Evolutionary conservation across 192 early-diverging fungal genomes (phyloP).

Genomic region (Coemansia sp.): DNA sequence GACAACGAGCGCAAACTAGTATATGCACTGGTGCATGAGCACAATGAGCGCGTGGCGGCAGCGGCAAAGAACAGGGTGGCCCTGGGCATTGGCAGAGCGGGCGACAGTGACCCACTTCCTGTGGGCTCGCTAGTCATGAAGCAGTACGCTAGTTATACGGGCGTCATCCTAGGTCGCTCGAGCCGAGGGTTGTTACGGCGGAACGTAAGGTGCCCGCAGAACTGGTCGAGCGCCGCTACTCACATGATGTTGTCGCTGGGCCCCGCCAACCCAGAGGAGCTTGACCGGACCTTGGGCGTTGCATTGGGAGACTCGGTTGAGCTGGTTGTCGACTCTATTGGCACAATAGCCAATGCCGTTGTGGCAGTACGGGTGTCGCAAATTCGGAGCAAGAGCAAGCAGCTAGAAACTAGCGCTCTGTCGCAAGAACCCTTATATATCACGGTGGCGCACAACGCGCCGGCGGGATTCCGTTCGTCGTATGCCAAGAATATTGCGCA

Average conservation of each 20-base stretch:
- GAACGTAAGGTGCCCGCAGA: constrained; percentile 29
- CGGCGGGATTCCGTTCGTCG: constrained; percentile 10
- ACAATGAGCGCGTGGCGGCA: constrained; percentile 31
- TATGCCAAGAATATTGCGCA: constrained; percentile 15
- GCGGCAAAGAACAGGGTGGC: not conserved
- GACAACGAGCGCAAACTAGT: constrained; percentile 38
- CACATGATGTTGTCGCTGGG: constrained; percentile 31
- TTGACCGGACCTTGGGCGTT: constrained; percentile 19
- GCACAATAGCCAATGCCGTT: constrained; percentile 15
- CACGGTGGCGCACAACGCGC: constrained; percentile 41
- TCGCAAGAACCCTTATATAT: constrained; percentile 18
- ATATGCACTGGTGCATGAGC: constrained; percentile 27
- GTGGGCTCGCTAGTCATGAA: constrained; percentile 26
- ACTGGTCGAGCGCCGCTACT: constrained; percentile 24
- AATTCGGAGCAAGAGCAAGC: not conserved
- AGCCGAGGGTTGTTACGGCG: constrained; percentile 16
- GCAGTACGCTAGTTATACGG: constrained; percentile 18
- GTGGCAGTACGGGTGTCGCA: constrained; percentile 38
- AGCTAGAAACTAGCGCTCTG: not conserved
- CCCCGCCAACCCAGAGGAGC: constrained; percentile 7
- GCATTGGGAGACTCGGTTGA: constrained; percentile 29
- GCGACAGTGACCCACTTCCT: constrained; percentile 11
- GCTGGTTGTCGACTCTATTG: constrained; percentile 35
- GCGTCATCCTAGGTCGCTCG: constrained; percentile 15
- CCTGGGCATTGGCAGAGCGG: not conserved